Evolutionary conservation across 2,329 filamentous ascomycete genomes (phyloP).

Genomic region (Xylaria sp.): DNA sequence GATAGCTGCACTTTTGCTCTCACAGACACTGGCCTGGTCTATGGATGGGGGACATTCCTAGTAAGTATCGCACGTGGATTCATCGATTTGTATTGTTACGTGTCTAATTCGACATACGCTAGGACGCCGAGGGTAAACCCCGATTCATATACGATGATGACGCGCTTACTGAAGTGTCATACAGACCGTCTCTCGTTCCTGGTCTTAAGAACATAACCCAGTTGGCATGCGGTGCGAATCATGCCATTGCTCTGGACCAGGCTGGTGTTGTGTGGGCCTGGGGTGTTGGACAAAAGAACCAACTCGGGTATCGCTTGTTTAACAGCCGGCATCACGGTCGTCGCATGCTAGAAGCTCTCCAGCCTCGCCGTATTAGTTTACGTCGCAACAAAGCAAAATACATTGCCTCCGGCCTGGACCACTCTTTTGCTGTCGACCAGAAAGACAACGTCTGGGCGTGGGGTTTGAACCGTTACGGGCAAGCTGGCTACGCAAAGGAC

Average conservation of each 20-base stretch:
- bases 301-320: not conserved
- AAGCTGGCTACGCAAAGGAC: conserved; percentile 64
- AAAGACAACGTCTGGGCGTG: conserved; percentile 66
- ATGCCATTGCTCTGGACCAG: not conserved
- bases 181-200: not conserved
- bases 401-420: conserved; percentile 63
- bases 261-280: conserved; percentile 3
- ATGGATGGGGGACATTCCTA: conserved; percentile 74
- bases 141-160: not conserved
- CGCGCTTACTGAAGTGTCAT: not conserved
- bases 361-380: not conserved
- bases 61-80: conserved; percentile 55
- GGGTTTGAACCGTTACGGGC: conserved; percentile 68
- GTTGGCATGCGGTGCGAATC: not conserved
- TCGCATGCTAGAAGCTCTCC: not conserved
- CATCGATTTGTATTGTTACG: not conserved
- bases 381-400: not conserved
- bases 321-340: no score
- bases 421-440: conserved; percentile 71
- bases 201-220: not conserved
- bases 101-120: not conserved
- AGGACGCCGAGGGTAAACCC: conserved; percentile 1
- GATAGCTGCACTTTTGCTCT: conserved; percentile 72
- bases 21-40: conserved; percentile 70
- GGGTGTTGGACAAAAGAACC: not conserved